phyloP scores from a whole-genome alignment of 371 early-diverging fungal species.

The Thermomucor indicae-seudaticae region DNA sequence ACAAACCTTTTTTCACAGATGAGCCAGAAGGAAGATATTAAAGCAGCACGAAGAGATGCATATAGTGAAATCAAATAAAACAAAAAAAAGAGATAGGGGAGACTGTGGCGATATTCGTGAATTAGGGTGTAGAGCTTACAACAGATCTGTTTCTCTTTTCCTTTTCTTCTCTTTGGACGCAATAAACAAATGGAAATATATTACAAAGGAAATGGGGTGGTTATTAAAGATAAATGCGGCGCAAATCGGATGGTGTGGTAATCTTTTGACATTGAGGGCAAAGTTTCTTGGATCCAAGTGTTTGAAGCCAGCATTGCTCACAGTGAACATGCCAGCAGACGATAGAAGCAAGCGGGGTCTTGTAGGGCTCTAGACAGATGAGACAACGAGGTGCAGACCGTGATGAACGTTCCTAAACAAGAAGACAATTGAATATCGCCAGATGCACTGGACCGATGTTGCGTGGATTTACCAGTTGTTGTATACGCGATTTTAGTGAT shows the following conservation, averaged over 20 bases:
- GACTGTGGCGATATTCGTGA: no score
- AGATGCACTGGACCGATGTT: no score
- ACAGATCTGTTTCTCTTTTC: no score
- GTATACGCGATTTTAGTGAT: slow-evolving; percentile 69
- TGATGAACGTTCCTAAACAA: slow-evolving; percentile 35
- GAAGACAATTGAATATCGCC: not conserved
- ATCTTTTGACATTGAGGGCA: slow-evolving; percentile 93
- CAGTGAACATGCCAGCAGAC: slow-evolving; percentile 95
- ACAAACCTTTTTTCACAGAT: not conserved
- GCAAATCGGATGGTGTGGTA: slow-evolving; percentile 78
- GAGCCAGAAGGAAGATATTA: slow-evolving; percentile 1
- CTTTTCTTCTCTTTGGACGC: no score
- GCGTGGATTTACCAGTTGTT: slow-evolving; percentile 54
- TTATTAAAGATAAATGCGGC: slow-evolving; percentile 76
- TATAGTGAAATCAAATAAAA: not conserved
- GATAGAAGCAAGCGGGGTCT: slow-evolving; percentile 70
- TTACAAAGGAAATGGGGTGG: not conserved
- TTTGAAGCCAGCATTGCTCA: slow-evolving; percentile 84
- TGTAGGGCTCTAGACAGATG: slow-evolving; percentile 79
- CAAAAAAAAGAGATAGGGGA: slow-evolving; percentile 3
- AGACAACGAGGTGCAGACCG: slow-evolving; percentile 65
- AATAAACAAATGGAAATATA: no score
- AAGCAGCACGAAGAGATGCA: not conserved
- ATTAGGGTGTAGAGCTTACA: no score
- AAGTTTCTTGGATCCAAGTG: slow-evolving; percentile 81